Conservation (phyloP, 2,329 filamentous ascomycete species). For the Penicillium capsulatum region DNA sequence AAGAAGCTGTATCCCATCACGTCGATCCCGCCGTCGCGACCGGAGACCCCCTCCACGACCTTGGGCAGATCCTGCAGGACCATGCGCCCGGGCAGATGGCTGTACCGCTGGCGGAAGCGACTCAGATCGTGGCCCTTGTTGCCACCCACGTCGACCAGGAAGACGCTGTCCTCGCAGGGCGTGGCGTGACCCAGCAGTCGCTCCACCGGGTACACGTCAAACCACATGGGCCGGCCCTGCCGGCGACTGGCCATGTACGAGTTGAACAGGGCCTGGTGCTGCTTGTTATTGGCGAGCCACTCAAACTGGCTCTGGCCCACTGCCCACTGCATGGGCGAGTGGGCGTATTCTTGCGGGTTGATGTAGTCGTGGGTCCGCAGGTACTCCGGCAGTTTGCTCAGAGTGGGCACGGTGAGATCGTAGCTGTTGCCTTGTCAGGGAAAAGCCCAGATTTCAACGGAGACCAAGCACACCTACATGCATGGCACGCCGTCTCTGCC, state of each 20-base stretch:
- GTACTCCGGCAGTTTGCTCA: slow-evolving; percentile 31
- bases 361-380: slow-evolving; percentile 24
- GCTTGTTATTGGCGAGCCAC: slow-evolving; percentile 25
- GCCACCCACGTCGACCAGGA: slow-evolving; percentile 44
- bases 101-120: slow-evolving; percentile 30
- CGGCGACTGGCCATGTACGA: slow-evolving; percentile 34
- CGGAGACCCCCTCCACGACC: slow-evolving; percentile 15
- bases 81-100: slow-evolving; percentile 32
- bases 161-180: slow-evolving; percentile 24
- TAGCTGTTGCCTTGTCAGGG: slow-evolving; percentile 11
- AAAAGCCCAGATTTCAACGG: too few species aligned
- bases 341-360: slow-evolving; percentile 27
- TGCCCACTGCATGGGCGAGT: slow-evolving; percentile 31
- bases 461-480: too few species aligned
- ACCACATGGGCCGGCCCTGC: slow-evolving; percentile 29
- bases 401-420: slow-evolving; percentile 30
- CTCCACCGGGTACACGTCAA: slow-evolving; percentile 30
- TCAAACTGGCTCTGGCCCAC: slow-evolving; percentile 35
- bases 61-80: slow-evolving; percentile 42
- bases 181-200: slow-evolving; percentile 22
- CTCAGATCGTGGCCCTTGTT: slow-evolving; percentile 39
- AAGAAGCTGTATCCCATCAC: slow-evolving; percentile 34
- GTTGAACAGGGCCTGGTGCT: slow-evolving; percentile 30
- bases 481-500: slow-evolving; percentile 29
- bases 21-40: slow-evolving; percentile 19